Evolutionary conservation across 305 asterid genomes (phyloP), one percentile per base, ranked within the genome.

Genomic region (Fraxinus sp.): DNA sequence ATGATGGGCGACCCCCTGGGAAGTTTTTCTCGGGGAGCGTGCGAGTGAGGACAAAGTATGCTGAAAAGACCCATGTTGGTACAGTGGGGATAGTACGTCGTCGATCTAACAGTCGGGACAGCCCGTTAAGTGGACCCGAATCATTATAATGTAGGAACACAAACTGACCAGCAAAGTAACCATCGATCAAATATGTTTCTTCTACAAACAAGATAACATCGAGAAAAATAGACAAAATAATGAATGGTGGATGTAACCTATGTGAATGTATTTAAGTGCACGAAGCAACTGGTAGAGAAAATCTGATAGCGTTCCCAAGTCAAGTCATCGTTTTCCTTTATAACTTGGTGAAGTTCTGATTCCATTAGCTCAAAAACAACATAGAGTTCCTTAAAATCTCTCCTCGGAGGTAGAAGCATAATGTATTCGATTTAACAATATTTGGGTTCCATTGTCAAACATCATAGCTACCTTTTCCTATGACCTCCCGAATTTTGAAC

Each of bases 311-410:
- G 97, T 79, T 94, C 97, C 46, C 88, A 90, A 22, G 98, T 94
- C 93, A 93, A 90, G 87, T 94, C 98, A 89, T 93, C 97, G 83
- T 94, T 94, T 84, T 97, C 97, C 90, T 94, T 94, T 85, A 93
- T 94, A 77, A 94, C 98, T 88, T 93, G 98, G 86, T 94, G 98
- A 57, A 94, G 90, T 88, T 94, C 98, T 11, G 98, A 94, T 81
- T 94, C 98, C 97, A 94, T 93, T 46, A 94, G 92, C 91, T 93
- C 98, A 85, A 94, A 94, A 87, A 94, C 98, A 83, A 94, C 97
- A 87, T 90, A 93, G 75, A 30, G 3, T 2, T 30, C 33, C 33
- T 30, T 30, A 2, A 30, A 30, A 3, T 30, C 46, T 39, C 46
- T 39, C 46, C 11, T 39, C 46, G 13, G 7, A 39, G 46, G 46